A percentile compares a stretch with the other conserved stretches of the same genome.
Evolutionary conservation across 495 filamentous ascomycete species (phyloP).

Genomic region (Podospora appendiculata): DNA sequence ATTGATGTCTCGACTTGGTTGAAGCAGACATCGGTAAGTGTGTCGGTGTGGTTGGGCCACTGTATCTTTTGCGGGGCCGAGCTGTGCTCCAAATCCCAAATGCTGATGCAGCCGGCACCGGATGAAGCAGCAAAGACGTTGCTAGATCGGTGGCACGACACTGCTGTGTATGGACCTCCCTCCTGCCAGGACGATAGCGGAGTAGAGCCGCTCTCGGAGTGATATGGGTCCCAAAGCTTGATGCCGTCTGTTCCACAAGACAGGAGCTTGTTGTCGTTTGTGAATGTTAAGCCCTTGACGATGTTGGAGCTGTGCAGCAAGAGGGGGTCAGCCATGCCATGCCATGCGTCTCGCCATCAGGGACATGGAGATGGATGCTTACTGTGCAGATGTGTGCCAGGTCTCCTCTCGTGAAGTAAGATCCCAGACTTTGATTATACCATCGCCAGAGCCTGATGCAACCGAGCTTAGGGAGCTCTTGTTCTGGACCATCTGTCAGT

Average conservation of each 20-base stretch:
- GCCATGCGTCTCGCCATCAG: neutral
- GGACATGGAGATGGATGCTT: neutral
- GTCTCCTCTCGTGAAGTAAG: constrained; percentile 69
- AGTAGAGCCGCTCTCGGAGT: constrained; percentile 49
- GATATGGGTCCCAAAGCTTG: constrained; percentile 88
- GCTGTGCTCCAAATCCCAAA: constrained; percentile 62
- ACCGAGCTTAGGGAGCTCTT: constrained; percentile 59
- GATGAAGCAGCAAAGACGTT: constrained; percentile 71
- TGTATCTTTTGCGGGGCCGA: constrained; percentile 70
- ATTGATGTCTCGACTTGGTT: constrained; percentile 93
- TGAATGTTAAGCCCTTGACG: constrained; percentile 88
- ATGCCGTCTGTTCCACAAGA: constrained; percentile 83
- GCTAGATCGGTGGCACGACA: constrained; percentile 70
- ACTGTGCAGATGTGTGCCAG: constrained; percentile 74
- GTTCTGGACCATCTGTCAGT: constrained; percentile 38
- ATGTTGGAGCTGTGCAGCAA: constrained; percentile 47
- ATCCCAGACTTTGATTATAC: constrained; percentile 92
- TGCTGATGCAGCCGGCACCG: constrained; percentile 77
- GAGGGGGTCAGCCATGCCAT: neutral
- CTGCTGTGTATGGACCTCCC: constrained; percentile 67
- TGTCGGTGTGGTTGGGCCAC: constrained; percentile 84
- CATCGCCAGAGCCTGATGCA: constrained; percentile 76
- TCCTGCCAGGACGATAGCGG: constrained; percentile 81
- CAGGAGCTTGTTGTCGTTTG: constrained; percentile 73
- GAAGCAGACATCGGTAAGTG: constrained; percentile 84